Conservation (phyloP, 768 basidiomycete species). For the Tylopilus intermedius region DNA sequence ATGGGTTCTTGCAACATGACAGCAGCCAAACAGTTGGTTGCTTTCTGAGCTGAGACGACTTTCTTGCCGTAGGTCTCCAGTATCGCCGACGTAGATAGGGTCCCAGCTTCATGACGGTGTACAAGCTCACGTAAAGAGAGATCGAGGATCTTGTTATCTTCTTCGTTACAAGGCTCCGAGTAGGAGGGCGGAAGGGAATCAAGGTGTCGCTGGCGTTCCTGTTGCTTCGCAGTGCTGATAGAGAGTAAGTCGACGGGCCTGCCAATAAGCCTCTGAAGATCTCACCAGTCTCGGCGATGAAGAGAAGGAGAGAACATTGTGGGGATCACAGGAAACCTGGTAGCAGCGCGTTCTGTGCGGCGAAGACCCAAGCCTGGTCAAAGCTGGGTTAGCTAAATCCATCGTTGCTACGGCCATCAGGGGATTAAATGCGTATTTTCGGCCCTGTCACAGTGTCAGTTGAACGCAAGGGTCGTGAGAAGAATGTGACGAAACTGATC, state of each 20-base stretch:
- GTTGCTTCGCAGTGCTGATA: constrained; percentile 32
- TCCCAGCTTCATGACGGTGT: constrained; percentile 25
- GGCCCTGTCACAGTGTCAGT: not conserved
- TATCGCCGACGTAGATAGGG: constrained; percentile 28
- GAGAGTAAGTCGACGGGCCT: not conserved
- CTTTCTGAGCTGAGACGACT: constrained; percentile 34
- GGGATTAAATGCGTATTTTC: not conserved
- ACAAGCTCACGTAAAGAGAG: constrained; percentile 36
- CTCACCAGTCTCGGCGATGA: constrained; percentile 31
- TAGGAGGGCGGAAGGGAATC: constrained; percentile 28
- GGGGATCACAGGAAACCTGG: not conserved
- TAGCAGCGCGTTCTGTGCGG: constrained; percentile 3
- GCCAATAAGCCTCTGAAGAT: not conserved
- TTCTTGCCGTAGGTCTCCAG: constrained; percentile 40
- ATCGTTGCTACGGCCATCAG: not conserved
- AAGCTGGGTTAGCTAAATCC: not conserved
- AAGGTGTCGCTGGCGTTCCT: constrained; percentile 27
- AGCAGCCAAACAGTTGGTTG: constrained; percentile 49
- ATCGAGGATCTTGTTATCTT: constrained; percentile 34
- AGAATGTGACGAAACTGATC: not conserved
- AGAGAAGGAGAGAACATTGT: constrained; percentile 25
- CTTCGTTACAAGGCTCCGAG: constrained; percentile 28
- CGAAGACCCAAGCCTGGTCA: not conserved
- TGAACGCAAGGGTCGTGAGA: constrained; percentile 7
- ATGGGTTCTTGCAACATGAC: constrained; percentile 36